Percentiles rank a stretch among this genome's conserved stretches.
These are phyloP conservation scores for Chlorella sp. DNA, from an alignment of 139 green algal genomes.

Conservation along the genomic window DNA sequence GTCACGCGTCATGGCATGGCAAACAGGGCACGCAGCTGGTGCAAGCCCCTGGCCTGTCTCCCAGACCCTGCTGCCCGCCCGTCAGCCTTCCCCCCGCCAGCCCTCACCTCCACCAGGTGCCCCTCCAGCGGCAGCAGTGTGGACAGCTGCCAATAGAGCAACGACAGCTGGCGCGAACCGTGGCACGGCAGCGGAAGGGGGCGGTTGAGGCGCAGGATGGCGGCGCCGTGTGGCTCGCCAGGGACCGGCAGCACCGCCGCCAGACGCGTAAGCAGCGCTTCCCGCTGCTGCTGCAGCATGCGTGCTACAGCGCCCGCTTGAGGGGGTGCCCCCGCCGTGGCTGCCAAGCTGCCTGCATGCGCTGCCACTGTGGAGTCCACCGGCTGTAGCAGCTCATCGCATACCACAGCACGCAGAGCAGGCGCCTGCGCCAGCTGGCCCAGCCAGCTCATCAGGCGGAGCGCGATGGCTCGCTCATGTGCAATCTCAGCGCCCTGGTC, in stretches of 20 bases:
- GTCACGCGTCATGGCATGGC: neutral
- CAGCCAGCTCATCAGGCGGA: conserved; percentile 3
- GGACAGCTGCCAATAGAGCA: conserved; percentile 28
- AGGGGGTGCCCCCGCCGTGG: neutral
- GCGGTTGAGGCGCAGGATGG: neutral
- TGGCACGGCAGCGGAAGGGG: neutral
- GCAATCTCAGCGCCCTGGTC: neutral
- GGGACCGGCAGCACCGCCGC: conserved; percentile 8
- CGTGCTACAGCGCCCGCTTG: neutral
- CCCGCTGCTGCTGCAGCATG: conserved; percentile 31
- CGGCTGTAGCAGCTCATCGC: neutral
- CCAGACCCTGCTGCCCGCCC: no score
- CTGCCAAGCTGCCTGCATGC: neutral
- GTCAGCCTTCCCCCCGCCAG: neutral
- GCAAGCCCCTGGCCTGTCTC: neutral
- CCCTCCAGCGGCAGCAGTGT: neutral
- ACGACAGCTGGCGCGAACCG: neutral
- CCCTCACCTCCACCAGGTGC: conserved; percentile 17
- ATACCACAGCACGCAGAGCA: neutral
- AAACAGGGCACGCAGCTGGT: neutral
- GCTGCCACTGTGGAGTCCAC: neutral
- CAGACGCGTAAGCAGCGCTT: conserved; percentile 1
- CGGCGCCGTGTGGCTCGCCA: neutral
- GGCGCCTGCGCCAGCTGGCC: conserved; percentile 16
- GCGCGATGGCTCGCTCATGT: neutral